A percentile compares a stretch with the other conserved stretches of the same genome.
Evolutionary conservation across 768 basidiomycete genomes (phyloP).

Genomic region (Boletus fagicola): DNA sequence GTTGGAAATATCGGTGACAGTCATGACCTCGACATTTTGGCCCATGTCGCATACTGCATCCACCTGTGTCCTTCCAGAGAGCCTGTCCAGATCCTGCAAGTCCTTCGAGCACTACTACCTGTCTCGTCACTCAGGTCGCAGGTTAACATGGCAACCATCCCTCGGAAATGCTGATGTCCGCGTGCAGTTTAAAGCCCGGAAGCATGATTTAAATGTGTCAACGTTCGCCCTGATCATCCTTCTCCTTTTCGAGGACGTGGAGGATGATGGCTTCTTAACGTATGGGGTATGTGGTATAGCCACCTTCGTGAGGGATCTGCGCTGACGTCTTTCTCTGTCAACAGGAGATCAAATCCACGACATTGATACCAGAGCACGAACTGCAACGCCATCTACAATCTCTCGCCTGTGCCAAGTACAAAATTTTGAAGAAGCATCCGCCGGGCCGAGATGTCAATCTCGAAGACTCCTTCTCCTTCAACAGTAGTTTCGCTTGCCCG

Average conservation of each 20-base stretch:
- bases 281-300: constrained; percentile 57
- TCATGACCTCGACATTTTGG: constrained; percentile 98
- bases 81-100: constrained; percentile 61
- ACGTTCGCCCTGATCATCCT: constrained; percentile 87
- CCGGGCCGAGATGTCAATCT: constrained; percentile 76
- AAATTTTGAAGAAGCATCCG: constrained; percentile 88
- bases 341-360: constrained; percentile 84
- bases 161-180: constrained; percentile 89
- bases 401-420: constrained; percentile 91
- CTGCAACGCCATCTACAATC: constrained; percentile 93
- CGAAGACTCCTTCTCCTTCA: constrained; percentile 88
- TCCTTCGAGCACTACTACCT: constrained; percentile 91
- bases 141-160: constrained; percentile 89
- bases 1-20: constrained; percentile 81
- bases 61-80: constrained; percentile 64
- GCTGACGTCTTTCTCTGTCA: background rate
- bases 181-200: constrained; percentile 72
- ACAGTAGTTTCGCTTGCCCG: constrained; percentile 72
- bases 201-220: constrained; percentile 89
- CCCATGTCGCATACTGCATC: constrained; percentile 70
- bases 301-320: background rate
- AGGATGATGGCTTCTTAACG: constrained; percentile 65
- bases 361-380: constrained; percentile 70
- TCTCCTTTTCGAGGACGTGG: constrained; percentile 76
- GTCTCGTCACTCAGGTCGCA: constrained; percentile 82